Evolutionary conservation across 768 basidiomycete species (phyloP).

Genomic region (Trametes coccinea): DNA sequence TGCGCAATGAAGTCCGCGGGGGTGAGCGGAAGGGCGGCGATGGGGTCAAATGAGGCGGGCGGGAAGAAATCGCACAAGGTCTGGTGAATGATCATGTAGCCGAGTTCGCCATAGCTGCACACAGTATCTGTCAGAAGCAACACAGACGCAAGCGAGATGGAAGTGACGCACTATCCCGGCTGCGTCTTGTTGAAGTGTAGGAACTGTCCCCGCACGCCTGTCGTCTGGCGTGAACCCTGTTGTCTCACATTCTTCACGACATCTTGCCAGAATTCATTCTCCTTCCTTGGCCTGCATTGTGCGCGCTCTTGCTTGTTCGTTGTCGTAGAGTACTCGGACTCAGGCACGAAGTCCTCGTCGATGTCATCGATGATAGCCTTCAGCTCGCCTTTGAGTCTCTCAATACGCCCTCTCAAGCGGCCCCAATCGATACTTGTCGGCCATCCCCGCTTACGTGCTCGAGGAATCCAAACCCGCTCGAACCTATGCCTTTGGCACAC

Average conservation of each 20-base stretch:
- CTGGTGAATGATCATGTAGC: constrained; percentile 78
- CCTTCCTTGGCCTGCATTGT: constrained; percentile 35
- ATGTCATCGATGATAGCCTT: constrained; percentile 53
- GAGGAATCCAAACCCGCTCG: constrained; percentile 70
- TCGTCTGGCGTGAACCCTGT: constrained; percentile 65
- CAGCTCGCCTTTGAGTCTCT: constrained; percentile 48
- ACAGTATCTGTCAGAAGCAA: not conserved
- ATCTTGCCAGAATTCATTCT: constrained; percentile 70
- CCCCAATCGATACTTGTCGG: constrained; percentile 71
- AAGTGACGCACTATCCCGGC: constrained; percentile 80
- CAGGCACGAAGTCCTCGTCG: constrained; percentile 31
- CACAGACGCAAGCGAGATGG: not conserved
- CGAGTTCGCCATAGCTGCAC: constrained; percentile 81
- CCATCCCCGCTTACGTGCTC: constrained; percentile 73
- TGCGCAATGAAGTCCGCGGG: constrained; percentile 77
- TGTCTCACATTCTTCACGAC: constrained; percentile 59
- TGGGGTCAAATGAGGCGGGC: constrained; percentile 52
- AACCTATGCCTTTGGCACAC: constrained; percentile 81
- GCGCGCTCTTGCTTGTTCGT: constrained; percentile 21
- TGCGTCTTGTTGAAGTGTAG: constrained; percentile 78
- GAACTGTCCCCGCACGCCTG: constrained; percentile 74
- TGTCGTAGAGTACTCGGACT: constrained; percentile 15
- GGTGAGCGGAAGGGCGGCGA: constrained; percentile 63
- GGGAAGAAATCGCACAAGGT: constrained; percentile 78
- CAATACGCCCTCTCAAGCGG: constrained; percentile 52